A percentile compares a stretch with the other conserved stretches of the same genome.
phyloP scores from a whole-genome alignment of 352 stramenopile genomes.

The Pythium plurisporium region DNA sequence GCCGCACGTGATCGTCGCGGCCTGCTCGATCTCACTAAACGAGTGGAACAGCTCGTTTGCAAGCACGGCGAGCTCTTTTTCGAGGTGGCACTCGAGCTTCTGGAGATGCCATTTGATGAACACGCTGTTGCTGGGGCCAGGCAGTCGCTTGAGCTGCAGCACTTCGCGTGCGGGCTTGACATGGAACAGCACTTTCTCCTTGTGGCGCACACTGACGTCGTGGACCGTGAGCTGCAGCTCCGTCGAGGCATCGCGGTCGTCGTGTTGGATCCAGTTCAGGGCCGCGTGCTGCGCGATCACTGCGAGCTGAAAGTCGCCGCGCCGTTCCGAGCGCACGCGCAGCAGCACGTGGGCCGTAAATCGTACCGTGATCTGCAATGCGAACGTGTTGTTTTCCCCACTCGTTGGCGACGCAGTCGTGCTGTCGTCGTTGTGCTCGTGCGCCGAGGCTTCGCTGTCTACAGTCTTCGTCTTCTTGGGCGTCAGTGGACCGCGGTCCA shows the following conservation, averaged over 20 bases:
- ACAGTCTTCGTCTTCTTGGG: not conserved
- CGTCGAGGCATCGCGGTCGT: conserved; percentile 20
- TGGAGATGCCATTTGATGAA: conserved; percentile 54
- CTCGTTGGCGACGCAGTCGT: too few relatives aligned
- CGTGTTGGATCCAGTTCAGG: conserved; percentile 48
- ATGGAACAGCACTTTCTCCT: conserved; percentile 42
- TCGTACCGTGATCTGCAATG: conserved; percentile 52
- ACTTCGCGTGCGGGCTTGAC: conserved; percentile 54
- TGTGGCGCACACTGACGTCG: conserved; percentile 37
- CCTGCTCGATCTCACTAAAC: conserved; percentile 49
- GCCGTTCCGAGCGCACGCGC: conserved; percentile 32
- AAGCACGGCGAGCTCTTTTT: conserved; percentile 41
- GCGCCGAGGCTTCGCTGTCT: too few relatives aligned
- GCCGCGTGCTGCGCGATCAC: conserved; percentile 34
- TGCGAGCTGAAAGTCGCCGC: conserved; percentile 34
- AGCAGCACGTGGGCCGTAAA: conserved; percentile 40
- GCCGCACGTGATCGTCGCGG: conserved; percentile 48
- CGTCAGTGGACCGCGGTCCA: conserved; percentile 3
- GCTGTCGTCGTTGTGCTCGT: not conserved
- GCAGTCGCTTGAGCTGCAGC: conserved; percentile 40
- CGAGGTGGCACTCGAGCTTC: conserved; percentile 34
- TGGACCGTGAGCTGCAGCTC: conserved; percentile 56
- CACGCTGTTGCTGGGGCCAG: conserved; percentile 18
- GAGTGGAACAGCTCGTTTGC: conserved; percentile 53
- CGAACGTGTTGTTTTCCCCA: conserved; percentile 32